phyloP scores from a whole-genome alignment of 139 green algal genomes.

The Volvox africanus region DNA sequence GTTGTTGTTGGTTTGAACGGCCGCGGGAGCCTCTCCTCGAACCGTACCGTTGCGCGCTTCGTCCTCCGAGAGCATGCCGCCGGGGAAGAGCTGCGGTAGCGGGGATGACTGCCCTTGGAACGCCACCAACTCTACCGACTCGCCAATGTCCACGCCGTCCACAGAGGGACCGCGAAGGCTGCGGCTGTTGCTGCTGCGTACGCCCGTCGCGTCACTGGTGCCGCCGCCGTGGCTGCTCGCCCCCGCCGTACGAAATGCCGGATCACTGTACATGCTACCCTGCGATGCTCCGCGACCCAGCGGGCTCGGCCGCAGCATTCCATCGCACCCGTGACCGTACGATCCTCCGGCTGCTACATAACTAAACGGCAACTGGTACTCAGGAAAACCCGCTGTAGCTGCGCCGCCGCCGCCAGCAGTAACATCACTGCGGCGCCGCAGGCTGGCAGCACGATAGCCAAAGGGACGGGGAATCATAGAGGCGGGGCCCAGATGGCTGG shows the following conservation, averaged over 20 bases:
- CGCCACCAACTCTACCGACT: background rate
- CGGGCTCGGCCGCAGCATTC: slow-evolving; percentile 5
- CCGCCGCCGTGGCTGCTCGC: background rate
- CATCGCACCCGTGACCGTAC: background rate
- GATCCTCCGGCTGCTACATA: background rate
- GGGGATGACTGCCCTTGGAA: slow-evolving; percentile 18
- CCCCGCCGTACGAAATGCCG: background rate
- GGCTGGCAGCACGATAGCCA: background rate
- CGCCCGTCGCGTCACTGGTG: background rate
- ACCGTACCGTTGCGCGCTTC: background rate
- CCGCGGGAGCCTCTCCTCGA: no score
- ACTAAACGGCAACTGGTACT: background rate
- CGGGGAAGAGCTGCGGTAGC: background rate
- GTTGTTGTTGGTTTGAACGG: background rate
- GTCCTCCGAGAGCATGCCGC: background rate
- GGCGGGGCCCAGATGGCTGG: background rate
- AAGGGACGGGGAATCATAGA: background rate
- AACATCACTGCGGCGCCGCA: slow-evolving; percentile 15
- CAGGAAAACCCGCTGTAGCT: background rate
- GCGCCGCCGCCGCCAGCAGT: background rate
- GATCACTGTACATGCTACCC: background rate
- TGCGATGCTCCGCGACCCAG: slow-evolving; percentile 1
- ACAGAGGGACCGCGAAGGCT: background rate
- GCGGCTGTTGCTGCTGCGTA: slow-evolving; percentile 19
- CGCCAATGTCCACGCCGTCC: background rate